phyloP scores from a whole-genome alignment of 2,329 filamentous ascomycete genomes.

The Graphilbum ipis-grandicollis region DNA sequence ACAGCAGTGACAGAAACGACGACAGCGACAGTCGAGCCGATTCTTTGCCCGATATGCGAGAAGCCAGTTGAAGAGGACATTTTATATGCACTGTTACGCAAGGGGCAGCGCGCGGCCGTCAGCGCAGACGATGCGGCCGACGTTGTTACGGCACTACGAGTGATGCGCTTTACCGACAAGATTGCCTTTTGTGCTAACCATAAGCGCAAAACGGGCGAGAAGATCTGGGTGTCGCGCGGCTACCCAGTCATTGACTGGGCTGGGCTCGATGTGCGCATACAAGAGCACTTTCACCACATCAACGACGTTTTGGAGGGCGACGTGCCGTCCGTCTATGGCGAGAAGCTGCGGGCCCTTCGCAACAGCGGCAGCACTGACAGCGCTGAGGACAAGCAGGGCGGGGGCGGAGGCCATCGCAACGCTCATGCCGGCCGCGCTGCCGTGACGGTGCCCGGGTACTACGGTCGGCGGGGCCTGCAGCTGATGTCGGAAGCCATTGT shows the following conservation, averaged over 20 bases:
- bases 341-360: constrained; percentile 35
- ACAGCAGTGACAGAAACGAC: constrained; percentile 2
- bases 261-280: constrained; percentile 39
- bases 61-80: constrained; percentile 35
- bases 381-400: not conserved
- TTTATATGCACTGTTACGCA: constrained; percentile 19
- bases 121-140: constrained; percentile 13
- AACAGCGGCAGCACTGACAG: constrained; percentile 36
- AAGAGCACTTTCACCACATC: constrained; percentile 35
- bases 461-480: constrained; percentile 57
- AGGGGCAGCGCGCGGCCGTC: constrained; percentile 4
- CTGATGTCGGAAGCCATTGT: constrained; percentile 57
- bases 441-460: constrained; percentile 62
- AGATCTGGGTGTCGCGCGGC: constrained; percentile 28
- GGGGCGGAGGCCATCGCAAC: not conserved
- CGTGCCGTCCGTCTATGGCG: constrained; percentile 41
- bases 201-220: constrained; percentile 33
- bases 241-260: constrained; percentile 63
- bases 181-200: constrained; percentile 47
- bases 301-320: constrained; percentile 39
- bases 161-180: constrained; percentile 29
- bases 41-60: constrained; percentile 50
- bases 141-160: not conserved
- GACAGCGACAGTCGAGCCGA: not conserved
- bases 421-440: constrained; percentile 20